Evolutionary conservation across 2,329 filamentous ascomycete genomes (phyloP).

Genomic region (Clonostachys chloroleuca): DNA sequence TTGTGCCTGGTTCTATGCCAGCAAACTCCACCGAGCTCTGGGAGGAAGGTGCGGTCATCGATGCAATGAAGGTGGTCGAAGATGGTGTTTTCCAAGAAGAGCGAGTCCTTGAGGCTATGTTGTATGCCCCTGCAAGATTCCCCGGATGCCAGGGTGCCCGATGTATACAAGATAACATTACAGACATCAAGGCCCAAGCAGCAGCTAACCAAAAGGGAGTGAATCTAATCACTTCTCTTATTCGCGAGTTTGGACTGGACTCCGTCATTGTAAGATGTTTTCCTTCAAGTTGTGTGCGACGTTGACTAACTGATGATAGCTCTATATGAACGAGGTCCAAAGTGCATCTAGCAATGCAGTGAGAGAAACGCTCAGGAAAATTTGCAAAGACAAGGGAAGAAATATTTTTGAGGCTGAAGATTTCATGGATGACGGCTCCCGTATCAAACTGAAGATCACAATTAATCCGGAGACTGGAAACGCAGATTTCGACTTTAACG

Average conservation of each 20-base stretch:
- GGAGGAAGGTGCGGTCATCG: constrained; percentile 35
- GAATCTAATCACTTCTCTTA: constrained; percentile 20
- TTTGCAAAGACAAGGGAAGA: constrained; percentile 36
- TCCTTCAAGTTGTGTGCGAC: too few relatives aligned
- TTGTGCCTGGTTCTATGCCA: constrained; percentile 40
- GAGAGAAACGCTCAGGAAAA: constrained; percentile 15
- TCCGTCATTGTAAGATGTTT: constrained; percentile 11
- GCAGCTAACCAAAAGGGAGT: constrained; percentile 35
- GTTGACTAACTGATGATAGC: constrained; percentile 8
- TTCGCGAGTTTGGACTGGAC: constrained; percentile 21
- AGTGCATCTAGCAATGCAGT: constrained; percentile 26
- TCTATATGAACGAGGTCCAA: constrained; percentile 29
- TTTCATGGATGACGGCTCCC: constrained; percentile 27
- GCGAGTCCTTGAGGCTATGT: constrained; percentile 41
- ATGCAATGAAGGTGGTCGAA: constrained; percentile 27
- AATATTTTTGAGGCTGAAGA: constrained; percentile 19
- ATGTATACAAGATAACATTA: constrained; percentile 33
- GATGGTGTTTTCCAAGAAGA: constrained; percentile 25
- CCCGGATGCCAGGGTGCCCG: constrained; percentile 27
- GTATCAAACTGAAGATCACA: constrained; percentile 20
- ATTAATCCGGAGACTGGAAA: constrained; percentile 17
- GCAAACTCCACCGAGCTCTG: constrained; percentile 32
- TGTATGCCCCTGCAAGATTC: constrained; percentile 18
- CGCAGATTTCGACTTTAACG: constrained; percentile 28
- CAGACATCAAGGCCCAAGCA: constrained; percentile 36